These are phyloP conservation scores for Phytophthora sojae DNA, from an alignment of 352 stramenopile species.

Conservation along the genomic window DNA sequence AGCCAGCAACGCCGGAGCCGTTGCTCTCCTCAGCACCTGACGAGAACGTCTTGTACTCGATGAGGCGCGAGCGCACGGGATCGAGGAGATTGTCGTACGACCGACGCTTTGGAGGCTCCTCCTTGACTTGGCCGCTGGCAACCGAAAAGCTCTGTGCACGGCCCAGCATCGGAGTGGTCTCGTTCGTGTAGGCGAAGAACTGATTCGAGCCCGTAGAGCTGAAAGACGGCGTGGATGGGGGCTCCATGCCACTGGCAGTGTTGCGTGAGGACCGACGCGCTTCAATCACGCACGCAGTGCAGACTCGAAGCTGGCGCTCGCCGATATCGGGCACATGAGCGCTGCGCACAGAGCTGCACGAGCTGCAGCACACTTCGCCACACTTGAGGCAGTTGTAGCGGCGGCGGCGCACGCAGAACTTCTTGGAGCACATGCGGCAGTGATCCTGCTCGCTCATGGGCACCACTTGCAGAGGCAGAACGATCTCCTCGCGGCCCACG, in stretches of 20 bases:
- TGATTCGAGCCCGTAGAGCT: conserved; percentile 22
- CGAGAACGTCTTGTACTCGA: conserved; percentile 88
- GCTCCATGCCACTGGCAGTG: conserved; percentile 23
- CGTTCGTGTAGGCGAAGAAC: conserved; percentile 26
- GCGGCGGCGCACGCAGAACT: conserved; percentile 75
- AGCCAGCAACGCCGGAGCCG: conserved; percentile 26
- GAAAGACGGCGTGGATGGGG: conserved; percentile 20
- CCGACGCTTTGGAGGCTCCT: conserved; percentile 48
- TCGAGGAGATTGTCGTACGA: conserved; percentile 80
- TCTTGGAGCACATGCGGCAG: conserved; percentile 78
- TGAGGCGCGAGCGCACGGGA: conserved; percentile 74
- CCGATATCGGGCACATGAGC: conserved; percentile 75
- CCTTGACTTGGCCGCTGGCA: conserved; percentile 16
- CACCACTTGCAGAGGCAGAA: conserved; percentile 81
- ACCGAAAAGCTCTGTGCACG: conserved; percentile 63
- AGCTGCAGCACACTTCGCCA: conserved; percentile 81
- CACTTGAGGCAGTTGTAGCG: conserved; percentile 90
- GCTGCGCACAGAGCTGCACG: conserved; percentile 71
- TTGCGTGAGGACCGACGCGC: conserved; percentile 65
- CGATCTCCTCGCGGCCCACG: conserved; percentile 70
- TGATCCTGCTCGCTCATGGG: conserved; percentile 75
- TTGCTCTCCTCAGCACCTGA: conserved; percentile 26
- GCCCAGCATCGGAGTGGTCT: conserved; percentile 14
- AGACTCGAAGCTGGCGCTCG: conserved; percentile 79
- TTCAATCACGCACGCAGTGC: conserved; percentile 80